Conservation (phyloP, 192 early-diverging fungal genomes). For the Kappamyces sp. region DNA sequence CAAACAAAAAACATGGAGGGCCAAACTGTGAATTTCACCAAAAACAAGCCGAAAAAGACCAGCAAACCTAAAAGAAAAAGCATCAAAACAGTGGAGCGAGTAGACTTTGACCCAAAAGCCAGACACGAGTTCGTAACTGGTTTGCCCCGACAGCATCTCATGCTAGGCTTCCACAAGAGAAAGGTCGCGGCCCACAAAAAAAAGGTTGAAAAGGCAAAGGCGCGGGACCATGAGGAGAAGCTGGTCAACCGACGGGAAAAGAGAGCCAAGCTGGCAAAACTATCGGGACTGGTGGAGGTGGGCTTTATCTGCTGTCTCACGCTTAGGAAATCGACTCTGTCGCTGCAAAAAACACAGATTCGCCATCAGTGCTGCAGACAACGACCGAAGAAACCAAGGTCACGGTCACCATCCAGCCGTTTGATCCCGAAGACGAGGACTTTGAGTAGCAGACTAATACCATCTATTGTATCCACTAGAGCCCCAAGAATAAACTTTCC, state of each 20-base stretch:
- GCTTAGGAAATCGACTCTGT: conserved; percentile 4
- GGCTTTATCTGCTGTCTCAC: not conserved
- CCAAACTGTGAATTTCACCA: too few relatives aligned
- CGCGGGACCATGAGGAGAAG: conserved; percentile 22
- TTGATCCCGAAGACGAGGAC: not conserved
- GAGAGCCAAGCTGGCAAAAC: not conserved
- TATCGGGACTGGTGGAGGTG: too few relatives aligned
- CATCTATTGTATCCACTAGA: not conserved
- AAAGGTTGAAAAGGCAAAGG: conserved; percentile 20
- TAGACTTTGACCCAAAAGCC: conserved; percentile 8
- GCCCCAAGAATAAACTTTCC: not conserved
- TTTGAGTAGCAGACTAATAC: not conserved
- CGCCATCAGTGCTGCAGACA: not conserved
- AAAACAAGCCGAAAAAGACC: too few relatives aligned
- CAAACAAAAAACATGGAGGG: too few relatives aligned
- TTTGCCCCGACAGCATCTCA: too few relatives aligned
- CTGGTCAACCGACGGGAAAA: conserved; percentile 33
- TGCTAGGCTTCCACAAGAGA: conserved; percentile 47
- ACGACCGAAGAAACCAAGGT: not conserved
- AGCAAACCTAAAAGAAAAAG: too few relatives aligned
- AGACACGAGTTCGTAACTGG: conserved; percentile 40
- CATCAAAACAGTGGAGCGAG: conserved; percentile 1
- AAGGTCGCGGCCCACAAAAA: conserved; percentile 36
- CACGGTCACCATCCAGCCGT: conserved; percentile 3
- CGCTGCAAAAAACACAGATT: not conserved